phyloP scores from a whole-genome alignment of 1,139 yeast genomes.

The Zygosaccharomyces pseudobailii region DNA sequence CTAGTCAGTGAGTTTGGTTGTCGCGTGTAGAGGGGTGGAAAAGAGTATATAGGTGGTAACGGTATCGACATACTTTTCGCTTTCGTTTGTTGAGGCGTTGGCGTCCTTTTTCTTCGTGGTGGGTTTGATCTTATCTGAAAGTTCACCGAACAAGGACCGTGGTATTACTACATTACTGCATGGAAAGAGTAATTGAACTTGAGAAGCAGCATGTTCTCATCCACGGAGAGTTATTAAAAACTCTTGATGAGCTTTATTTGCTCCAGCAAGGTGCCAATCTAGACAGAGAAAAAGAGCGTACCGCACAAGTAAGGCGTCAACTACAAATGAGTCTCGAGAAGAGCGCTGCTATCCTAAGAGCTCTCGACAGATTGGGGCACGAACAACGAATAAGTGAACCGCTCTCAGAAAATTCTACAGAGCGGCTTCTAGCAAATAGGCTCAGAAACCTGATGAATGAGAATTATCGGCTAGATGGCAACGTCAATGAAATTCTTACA shows the following conservation, averaged over 20 bases:
- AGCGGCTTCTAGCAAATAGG: conserved; percentile 7
- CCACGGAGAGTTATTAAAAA: conserved; percentile 20
- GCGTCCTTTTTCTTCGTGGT: neutral
- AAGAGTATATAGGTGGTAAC: conserved; percentile 70
- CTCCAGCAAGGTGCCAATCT: conserved; percentile 13
- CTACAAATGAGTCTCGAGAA: conserved; percentile 26
- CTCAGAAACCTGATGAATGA: conserved; percentile 8
- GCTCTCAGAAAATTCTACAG: conserved; percentile 4
- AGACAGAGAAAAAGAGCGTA: conserved; percentile 10
- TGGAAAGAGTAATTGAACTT: conserved; percentile 17
- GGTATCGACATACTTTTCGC: neutral
- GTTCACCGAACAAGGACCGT: neutral
- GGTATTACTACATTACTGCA: neutral
- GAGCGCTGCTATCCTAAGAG: conserved; percentile 21
- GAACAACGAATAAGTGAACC: neutral
- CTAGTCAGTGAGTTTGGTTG: conserved; percentile 82
- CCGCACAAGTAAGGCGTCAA: conserved; percentile 21
- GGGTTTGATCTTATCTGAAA: no score
- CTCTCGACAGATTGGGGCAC: conserved; percentile 14
- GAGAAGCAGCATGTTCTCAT: conserved; percentile 26
- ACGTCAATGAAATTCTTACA: conserved; percentile 3
- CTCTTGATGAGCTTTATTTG: conserved; percentile 26
- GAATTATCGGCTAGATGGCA: conserved; percentile 10
- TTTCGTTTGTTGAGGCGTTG: neutral
- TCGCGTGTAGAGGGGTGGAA: conserved; percentile 88